Base-by-base conservation (phyloP, 768 basidiomycete species). In the Lentinula lateritia region DNA sequence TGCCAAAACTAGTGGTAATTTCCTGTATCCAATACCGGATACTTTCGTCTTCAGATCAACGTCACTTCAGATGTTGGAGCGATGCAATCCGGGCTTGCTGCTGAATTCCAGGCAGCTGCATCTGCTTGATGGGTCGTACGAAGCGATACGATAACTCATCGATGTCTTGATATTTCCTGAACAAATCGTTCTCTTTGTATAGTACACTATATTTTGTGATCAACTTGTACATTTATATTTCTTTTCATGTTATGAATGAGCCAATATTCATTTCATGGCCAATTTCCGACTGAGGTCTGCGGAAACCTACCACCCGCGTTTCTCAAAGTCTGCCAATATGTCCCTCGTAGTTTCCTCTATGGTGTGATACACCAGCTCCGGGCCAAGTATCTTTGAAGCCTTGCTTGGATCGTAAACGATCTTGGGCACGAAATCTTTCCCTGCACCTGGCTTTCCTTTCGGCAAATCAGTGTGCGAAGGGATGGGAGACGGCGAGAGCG, bases 1-100 rank as follows among this genome's bases (percentile, higher is more conserved):
- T 10, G 20, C 9, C 8, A 10, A 39, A 39, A 39, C 38, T 20
- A 28, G 28, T 10, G 20, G 20, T 16, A 6, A 16, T 43, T 23
- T 48, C 8, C 3, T 48, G 46, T 65, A n/a, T 65, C 50, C 13
- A 8, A 48, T 20, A 48, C 20, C 2, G n/a, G 18, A n/a, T 45
- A 18, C 43, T 48, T 48, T 13, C 42, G 42, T 3, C 36, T 32
- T 41, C 28, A 79, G 78, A 78, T 79, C 62, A 76, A 76, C 58
- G 77, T 75, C 1, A 68, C 68, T 0, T 67, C 72, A n/a, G 77
- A 78, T 62, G 65, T 63, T 58, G 69, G 71, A 7, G 75, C 77
- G 5, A 69, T 78, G 56, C 48, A 70, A 1, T 70, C 75, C 13
- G 63, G 53, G 28, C 36, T 64, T 45, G 43, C 52, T 13, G 45